Evolutionary conservation across 805 yeast species (phyloP), one percentile per base, ranked within the genome.

Genomic region (Barnettozyma botsteinii): DNA sequence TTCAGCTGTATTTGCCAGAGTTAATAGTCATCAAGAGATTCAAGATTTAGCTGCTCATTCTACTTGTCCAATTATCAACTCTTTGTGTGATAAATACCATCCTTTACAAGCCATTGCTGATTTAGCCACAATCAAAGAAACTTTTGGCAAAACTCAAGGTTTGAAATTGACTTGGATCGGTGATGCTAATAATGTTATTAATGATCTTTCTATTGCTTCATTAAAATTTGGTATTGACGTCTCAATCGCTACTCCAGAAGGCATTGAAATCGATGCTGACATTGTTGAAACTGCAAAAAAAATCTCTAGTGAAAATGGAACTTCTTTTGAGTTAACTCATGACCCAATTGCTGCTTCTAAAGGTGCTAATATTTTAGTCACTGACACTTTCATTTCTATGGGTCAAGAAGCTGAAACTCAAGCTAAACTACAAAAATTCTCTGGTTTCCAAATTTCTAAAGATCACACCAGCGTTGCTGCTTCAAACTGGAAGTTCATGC

Each of bases 321-420:
- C 80, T 10, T 46, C 53, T 5, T 70, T 86, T 41, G 77, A 72
- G 49, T 56, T 79, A 8, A 72, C 81, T 4, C 79, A 85, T 49
- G 86, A 85, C 53, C 93, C 98, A 4, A 54, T 65, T n/a, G 68
- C 55, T 20, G 96, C 97, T 1, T 75, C 87, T 37, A 69, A 71
- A 39, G 70, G 72, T 49, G 87, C 98, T 5, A 77, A 91, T 56
- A 71, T 93, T 30, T 62, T 93, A 26, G 98, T 91, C 33, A 93
- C 98, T 13, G 98, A 93, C 56, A 93, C 98, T 4, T 93, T 95
- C 79, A 78, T 93, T 19, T 91, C 98, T 1, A 93, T 93, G 98
- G 98, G 98, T 42, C 89, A 93, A 68, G 98, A 93, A 62, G 66
- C 74, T 5, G 89, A 89, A 59, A 85, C 78, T 48, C 69, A 60